Evolutionary conservation across 257 asterid genomes (phyloP), one percentile per base, ranked within the genome.

Genomic region (Thymus quinquecostatus): DNA sequence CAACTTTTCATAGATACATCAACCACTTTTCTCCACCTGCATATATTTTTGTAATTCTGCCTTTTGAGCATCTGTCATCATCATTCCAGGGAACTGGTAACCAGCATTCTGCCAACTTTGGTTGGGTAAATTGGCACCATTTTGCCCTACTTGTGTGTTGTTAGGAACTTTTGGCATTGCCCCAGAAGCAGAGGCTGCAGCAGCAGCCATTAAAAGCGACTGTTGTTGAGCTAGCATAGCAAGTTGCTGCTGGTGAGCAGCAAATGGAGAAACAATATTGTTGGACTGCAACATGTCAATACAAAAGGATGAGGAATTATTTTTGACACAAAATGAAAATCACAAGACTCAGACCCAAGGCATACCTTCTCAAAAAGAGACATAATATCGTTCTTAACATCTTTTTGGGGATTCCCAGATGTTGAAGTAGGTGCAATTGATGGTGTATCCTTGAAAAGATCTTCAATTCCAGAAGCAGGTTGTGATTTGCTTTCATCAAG

Each of bases 321-420:
- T 36, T 38, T 4, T 38, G 41, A 7, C 21, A 34, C 30, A 9
- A 61, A 28, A 56, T 60, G 29, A 74, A 54, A 43, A 44, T 63
- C n/a, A 30, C 33, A 60, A 36, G 50, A 60, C 68, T 78, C 47
- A 10, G 50, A 57, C 13, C 72, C 40, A 66, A 55, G 58, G 47
- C 79, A 47, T 83, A 94, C 99, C 99, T 94, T 89, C 79, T 94
- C 99, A 73, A 94, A 94, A 50, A 94, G 97, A 81, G 97, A 89
- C 99, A 94, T 86, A 60, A 94, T 94, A 78, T 94, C 99, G 40
- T 75, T 89, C 81, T 91, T 94, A 61, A 80, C 87, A 84, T 89
- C 95, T 70, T 85, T 94, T 71, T 82, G 87, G 75, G 92, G 95
- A 82, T 73, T 88, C 71, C 66, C 82, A 38, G 85, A 53, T 30